These are phyloP conservation scores for Pseudopyrenochaeta lycopersici DNA, from an alignment of 2,329 filamentous ascomycete genomes.

Conservation along the genomic window DNA sequence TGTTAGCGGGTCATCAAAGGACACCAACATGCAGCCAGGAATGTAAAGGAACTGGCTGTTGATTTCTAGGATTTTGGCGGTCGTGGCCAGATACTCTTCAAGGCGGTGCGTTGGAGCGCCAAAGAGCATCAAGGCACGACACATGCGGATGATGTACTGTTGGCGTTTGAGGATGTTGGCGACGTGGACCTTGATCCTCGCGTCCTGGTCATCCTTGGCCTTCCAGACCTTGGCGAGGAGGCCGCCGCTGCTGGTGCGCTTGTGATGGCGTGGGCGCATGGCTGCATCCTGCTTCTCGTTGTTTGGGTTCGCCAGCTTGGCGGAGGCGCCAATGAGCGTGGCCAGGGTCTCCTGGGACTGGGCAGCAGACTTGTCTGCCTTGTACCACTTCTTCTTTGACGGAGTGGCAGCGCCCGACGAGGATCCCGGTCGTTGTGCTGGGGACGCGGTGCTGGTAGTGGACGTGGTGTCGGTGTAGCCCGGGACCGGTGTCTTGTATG, in stretches of 20 bases:
- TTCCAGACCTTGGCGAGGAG: slow-evolving; percentile 38
- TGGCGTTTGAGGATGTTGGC: slow-evolving; percentile 79
- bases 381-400: slow-evolving; percentile 42
- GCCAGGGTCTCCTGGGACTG: slow-evolving; percentile 43
- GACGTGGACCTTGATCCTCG: slow-evolving; percentile 67
- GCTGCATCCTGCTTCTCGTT: slow-evolving; percentile 24
- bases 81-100: slow-evolving; percentile 90
- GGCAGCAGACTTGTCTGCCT: slow-evolving; percentile 29
- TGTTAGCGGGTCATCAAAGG: slow-evolving; percentile 76
- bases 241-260: slow-evolving; percentile 32
- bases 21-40: slow-evolving; percentile 91
- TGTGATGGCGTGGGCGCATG: slow-evolving; percentile 26
- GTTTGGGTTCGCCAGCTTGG: slow-evolving; percentile 40
- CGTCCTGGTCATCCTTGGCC: slow-evolving; percentile 57
- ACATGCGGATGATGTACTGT: slow-evolving; percentile 84
- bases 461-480: slow-evolving; percentile 22
- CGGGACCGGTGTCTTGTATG: slow-evolving; percentile 36
- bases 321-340: slow-evolving; percentile 38
- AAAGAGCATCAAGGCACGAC: slow-evolving; percentile 84
- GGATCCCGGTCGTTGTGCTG: slow-evolving; percentile 17
- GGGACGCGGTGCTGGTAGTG: slow-evolving; percentile 24
- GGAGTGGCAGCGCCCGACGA: slow-evolving; percentile 37
- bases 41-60: slow-evolving; percentile 90
- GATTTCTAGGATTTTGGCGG: slow-evolving; percentile 82
- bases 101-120: slow-evolving; percentile 90